phyloP scores from a whole-genome alignment of 495 filamentous ascomycete genomes.

The Tuber brumale region DNA sequence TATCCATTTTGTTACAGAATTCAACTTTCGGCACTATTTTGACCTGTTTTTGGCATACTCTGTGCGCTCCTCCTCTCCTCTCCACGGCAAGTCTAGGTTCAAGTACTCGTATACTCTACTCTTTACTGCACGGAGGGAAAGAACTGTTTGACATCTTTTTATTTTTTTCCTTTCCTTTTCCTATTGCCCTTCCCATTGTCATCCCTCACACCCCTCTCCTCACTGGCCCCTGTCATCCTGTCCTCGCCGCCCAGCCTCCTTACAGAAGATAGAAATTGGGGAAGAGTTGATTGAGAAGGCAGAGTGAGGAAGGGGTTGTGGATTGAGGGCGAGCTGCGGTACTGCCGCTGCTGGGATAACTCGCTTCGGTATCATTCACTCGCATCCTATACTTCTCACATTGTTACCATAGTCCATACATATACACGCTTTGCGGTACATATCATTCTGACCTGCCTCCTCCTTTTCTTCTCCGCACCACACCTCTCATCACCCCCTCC shows the following conservation, averaged over 20 bases:
- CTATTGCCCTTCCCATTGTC: background rate
- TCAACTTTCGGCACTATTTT: constrained; percentile 2
- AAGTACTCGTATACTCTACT: constrained; percentile 26
- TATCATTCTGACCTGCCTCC: constrained; percentile 37
- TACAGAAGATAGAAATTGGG: constrained; percentile 17
- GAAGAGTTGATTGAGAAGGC: constrained; percentile 18
- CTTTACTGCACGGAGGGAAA: constrained; percentile 21
- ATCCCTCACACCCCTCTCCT: background rate
- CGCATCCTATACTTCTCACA: constrained; percentile 11
- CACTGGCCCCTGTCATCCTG: constrained; percentile 31
- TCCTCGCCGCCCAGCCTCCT: constrained; percentile 36
- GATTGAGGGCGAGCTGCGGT: constrained; percentile 15
- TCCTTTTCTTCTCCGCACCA: constrained; percentile 39
- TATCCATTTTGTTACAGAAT: constrained; percentile 5
- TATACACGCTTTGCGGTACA: constrained; percentile 9
- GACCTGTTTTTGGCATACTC: constrained; percentile 3
- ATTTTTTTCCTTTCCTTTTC: background rate
- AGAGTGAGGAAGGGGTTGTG: constrained; percentile 11
- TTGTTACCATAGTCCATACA: background rate
- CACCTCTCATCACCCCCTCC: constrained; percentile 35
- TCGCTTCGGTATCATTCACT: background rate
- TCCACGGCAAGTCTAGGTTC: constrained; percentile 33
- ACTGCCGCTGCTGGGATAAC: constrained; percentile 11
- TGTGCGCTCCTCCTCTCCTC: constrained; percentile 22
- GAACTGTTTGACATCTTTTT: constrained; percentile 38